Evolutionary conservation across 352 stramenopile species (phyloP).

Genomic region (Pythium monospermum): DNA sequence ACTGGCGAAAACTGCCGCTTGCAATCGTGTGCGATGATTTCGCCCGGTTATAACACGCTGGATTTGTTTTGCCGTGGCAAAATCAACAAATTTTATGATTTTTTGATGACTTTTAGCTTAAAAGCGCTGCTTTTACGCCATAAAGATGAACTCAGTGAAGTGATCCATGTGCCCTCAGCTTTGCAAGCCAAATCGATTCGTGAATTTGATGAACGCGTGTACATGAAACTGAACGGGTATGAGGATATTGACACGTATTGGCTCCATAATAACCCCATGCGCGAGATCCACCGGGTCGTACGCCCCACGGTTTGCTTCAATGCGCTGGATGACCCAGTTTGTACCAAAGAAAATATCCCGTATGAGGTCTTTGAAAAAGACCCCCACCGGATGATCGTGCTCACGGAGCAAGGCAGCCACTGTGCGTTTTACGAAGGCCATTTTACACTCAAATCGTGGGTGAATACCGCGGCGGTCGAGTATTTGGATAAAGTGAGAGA

Average conservation of each 20-base stretch:
- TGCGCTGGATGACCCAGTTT: conserved; percentile 72
- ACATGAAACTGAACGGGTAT: conserved; percentile 79
- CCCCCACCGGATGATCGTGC: conserved; percentile 45
- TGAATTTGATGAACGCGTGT: conserved; percentile 75
- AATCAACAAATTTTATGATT: conserved; percentile 72
- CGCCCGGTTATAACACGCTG: conserved; percentile 68
- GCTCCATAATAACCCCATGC: conserved; percentile 74
- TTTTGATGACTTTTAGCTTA: conserved; percentile 70
- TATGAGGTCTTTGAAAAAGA: conserved; percentile 51
- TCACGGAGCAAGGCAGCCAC: conserved; percentile 57
- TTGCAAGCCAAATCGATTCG: conserved; percentile 47
- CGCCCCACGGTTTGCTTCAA: conserved; percentile 71
- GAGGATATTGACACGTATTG: conserved; percentile 60
- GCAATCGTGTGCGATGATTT: conserved; percentile 59
- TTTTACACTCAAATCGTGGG: conserved; percentile 61
- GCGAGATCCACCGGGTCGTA: conserved; percentile 41
- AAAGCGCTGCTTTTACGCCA: conserved; percentile 63
- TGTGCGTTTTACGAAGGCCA: conserved; percentile 74
- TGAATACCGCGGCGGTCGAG: conserved; percentile 43
- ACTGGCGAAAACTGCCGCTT: conserved; percentile 45
- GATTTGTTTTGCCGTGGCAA: conserved; percentile 65
- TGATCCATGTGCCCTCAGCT: conserved; percentile 44
- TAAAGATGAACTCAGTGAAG: conserved; percentile 28
- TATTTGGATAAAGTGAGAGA: conserved; percentile 61
- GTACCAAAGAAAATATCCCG: conserved; percentile 66